Evolutionary conservation across 192 early-diverging fungal genomes (phyloP).

Genomic region (Coemansia sp.): DNA sequence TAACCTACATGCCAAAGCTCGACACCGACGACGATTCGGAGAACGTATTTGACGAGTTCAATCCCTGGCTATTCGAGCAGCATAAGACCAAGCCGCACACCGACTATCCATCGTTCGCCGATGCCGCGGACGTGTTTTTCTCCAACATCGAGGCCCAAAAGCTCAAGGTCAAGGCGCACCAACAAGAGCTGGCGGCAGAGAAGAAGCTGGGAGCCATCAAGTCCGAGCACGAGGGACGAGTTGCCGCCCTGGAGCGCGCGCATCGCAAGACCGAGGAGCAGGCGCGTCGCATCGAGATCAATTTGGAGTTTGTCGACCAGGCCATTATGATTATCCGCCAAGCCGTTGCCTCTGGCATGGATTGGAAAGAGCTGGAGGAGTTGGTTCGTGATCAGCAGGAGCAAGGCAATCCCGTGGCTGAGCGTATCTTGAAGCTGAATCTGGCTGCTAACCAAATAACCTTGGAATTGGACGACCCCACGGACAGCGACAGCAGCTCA

Average conservation of each 20-base stretch:
- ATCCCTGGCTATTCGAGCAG: slow-evolving; percentile 72
- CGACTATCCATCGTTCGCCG: slow-evolving; percentile 77
- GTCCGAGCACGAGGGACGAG: slow-evolving; percentile 74
- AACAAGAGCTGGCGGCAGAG: slow-evolving; percentile 71
- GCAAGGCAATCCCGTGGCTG: slow-evolving; percentile 77
- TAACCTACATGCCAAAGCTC: slow-evolving; percentile 16
- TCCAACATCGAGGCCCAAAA: slow-evolving; percentile 87
- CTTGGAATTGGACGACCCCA: slow-evolving; percentile 56
- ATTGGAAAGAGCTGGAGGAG: slow-evolving; percentile 93
- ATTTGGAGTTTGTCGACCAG: slow-evolving; percentile 82
- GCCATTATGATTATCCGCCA: slow-evolving; percentile 84
- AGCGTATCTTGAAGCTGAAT: slow-evolving; percentile 71
- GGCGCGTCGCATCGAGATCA: slow-evolving; percentile 86
- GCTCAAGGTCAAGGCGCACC: slow-evolving; percentile 65
- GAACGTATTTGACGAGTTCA: slow-evolving; percentile 62
- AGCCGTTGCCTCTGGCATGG: slow-evolving; percentile 90
- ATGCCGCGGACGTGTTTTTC: slow-evolving; percentile 90
- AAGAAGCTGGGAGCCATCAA: slow-evolving; percentile 85
- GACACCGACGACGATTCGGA: slow-evolving; percentile 8
- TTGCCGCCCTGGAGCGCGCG: slow-evolving; percentile 71
- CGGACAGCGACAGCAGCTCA: slow-evolving; percentile 58
- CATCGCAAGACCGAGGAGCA: slow-evolving; percentile 68
- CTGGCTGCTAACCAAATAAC: slow-evolving; percentile 81
- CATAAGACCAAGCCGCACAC: slow-evolving; percentile 50
- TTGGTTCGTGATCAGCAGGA: slow-evolving; percentile 80